Conservation (phyloP, 345 rosid species). For the Punica granatum region DNA sequence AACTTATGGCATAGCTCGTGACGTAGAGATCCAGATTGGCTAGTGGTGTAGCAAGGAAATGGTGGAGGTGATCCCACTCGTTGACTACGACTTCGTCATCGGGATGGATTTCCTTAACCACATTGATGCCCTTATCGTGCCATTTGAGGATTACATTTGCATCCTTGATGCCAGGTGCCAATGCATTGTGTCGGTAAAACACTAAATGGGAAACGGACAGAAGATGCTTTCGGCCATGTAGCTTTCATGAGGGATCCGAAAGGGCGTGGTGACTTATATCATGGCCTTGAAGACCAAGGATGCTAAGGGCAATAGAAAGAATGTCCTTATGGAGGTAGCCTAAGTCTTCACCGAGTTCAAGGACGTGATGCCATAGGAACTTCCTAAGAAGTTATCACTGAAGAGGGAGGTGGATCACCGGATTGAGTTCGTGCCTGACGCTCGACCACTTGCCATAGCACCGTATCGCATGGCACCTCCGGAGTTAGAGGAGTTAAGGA, state of each 20-base stretch:
- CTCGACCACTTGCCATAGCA: background rate
- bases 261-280: background rate
- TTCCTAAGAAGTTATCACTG: no score
- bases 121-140: background rate
- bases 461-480: background rate
- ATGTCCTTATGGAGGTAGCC: background rate
- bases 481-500: background rate
- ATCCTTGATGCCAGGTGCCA: background rate
- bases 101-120: background rate
- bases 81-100: background rate
- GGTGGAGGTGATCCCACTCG: background rate
- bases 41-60: background rate
- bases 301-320: background rate
- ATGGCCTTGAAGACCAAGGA: background rate
- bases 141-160: background rate
- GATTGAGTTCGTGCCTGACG: background rate
- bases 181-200: no score
- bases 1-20: background rate
- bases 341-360: no score
- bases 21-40: background rate
- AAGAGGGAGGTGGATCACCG: constrained; percentile 3
- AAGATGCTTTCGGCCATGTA: background rate
- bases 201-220: fast-evolving
- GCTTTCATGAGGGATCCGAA: background rate
- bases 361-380: constrained; percentile 7